Conservation (phyloP, 768 basidiomycete genomes). For the Suillus discolor region DNA sequence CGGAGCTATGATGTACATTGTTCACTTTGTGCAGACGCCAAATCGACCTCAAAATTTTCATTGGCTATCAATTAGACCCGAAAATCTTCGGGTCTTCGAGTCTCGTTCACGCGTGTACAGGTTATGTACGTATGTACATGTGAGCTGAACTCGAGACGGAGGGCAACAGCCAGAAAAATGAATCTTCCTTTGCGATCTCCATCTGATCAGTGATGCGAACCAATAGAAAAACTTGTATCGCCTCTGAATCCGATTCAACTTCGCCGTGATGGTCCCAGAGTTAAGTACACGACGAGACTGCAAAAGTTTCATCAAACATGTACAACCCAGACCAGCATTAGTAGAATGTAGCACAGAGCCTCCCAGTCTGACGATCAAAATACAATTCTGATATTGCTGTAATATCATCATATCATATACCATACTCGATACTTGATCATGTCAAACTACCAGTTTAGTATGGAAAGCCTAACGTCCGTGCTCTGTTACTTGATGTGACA, state of each 20-base stretch:
- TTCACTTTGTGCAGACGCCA: not conserved
- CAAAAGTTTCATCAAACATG: not conserved
- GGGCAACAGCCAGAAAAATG: not conserved
- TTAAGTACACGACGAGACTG: not conserved
- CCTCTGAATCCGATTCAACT: not conserved
- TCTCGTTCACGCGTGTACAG: not conserved
- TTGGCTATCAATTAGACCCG: not conserved
- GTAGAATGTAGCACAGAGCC: not conserved
- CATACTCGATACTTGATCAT: no score
- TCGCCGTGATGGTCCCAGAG: not conserved
- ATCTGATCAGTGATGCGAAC: not conserved
- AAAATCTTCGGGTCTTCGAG: not conserved
- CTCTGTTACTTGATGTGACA: not conserved
- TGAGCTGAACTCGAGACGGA: not conserved
- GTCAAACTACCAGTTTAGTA: not conserved
- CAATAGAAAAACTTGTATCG: not conserved
- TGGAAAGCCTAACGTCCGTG: not conserved
- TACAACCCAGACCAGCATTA: not conserved
- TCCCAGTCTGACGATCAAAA: no score
- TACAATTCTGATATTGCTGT: not conserved
- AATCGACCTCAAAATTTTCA: not conserved
- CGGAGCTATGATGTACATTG: not conserved
- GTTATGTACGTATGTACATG: not conserved
- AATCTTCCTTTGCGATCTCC: not conserved
- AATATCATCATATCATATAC: no score